Conservation (phyloP, 163 green algal species). For the Prototheca wickerhamii region DNA sequence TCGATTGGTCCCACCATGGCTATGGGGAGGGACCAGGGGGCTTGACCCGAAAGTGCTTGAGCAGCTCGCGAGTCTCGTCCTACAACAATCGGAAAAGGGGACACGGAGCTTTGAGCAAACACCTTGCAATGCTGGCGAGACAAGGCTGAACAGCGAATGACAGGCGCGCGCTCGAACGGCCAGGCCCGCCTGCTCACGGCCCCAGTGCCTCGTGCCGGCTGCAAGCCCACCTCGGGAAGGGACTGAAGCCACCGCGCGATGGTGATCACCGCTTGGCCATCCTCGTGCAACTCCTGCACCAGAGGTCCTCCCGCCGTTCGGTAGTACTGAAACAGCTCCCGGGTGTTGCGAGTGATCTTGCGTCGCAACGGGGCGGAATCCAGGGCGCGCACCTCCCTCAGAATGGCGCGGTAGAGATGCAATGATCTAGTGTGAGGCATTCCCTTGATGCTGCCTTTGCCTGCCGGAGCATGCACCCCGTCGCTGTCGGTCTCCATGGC, state of each 20-base stretch:
- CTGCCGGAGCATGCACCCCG: no score
- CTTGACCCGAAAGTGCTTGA: conserved; percentile 18
- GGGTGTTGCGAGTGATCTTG: conserved; percentile 29
- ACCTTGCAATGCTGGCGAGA: background rate
- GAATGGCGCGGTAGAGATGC: conserved; percentile 4
- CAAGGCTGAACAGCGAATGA: background rate
- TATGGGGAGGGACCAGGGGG: no score
- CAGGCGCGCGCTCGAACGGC: background rate
- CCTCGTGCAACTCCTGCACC: conserved; percentile 14
- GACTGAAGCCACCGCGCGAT: conserved; percentile 20
- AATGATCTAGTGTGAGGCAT: background rate
- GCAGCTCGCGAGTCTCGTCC: conserved; percentile 12
- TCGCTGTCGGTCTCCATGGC: no score
- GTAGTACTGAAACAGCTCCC: conserved; percentile 26
- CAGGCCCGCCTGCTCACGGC: background rate
- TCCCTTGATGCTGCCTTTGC: background rate
- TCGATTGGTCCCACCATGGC: background rate
- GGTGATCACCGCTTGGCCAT: conserved; percentile 21
- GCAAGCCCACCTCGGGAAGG: conserved; percentile 19
- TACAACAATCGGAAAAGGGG: conserved; percentile 5
- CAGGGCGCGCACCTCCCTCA: background rate
- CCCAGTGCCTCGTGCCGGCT: background rate
- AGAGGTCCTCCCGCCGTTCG: background rate
- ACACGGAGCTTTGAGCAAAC: background rate
- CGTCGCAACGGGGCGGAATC: conserved; percentile 7